These are phyloP conservation scores for Alternaria longipes DNA, from an alignment of 2,329 filamentous ascomycete genomes.

Conservation along the genomic window DNA sequence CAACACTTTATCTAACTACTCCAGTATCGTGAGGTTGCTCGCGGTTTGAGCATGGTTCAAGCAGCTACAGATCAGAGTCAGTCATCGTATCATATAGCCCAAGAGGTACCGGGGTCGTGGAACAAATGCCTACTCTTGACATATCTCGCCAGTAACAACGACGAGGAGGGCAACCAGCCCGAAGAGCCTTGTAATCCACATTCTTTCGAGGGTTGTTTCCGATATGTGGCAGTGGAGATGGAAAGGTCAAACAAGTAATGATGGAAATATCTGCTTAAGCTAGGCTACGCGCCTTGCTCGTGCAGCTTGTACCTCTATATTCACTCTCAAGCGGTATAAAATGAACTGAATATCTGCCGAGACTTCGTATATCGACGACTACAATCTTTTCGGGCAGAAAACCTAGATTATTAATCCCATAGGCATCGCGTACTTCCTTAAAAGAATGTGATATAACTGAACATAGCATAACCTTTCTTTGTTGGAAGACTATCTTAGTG, in stretches of 20 bases:
- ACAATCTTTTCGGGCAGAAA: not conserved
- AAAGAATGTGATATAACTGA: not conserved
- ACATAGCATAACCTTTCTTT: not conserved
- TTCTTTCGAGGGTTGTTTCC: not conserved
- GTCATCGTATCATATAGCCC: not conserved
- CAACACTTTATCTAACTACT: not conserved
- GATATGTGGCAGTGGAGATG: not conserved
- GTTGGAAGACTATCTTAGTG: too few relatives aligned
- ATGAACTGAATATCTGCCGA: not conserved
- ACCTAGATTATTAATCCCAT: not conserved
- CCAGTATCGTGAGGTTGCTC: not conserved
- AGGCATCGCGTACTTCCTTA: not conserved
- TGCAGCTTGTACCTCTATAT: not conserved
- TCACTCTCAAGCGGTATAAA: not conserved
- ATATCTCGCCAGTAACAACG: not conserved
- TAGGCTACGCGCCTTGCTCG: not conserved
- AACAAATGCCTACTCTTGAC: not conserved
- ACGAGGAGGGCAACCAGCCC: not conserved
- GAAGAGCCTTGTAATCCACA: not conserved
- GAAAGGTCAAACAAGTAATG: not conserved
- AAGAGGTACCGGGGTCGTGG: not conserved
- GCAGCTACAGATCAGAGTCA: not conserved
- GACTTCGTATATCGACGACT: not conserved
- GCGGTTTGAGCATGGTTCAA: not conserved
- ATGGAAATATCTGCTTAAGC: not conserved